A percentile compares a stretch with the other conserved stretches of the same genome.
Conservation (phyloP, 139 green algal species). For the Coccomyxa sp. region DNA sequence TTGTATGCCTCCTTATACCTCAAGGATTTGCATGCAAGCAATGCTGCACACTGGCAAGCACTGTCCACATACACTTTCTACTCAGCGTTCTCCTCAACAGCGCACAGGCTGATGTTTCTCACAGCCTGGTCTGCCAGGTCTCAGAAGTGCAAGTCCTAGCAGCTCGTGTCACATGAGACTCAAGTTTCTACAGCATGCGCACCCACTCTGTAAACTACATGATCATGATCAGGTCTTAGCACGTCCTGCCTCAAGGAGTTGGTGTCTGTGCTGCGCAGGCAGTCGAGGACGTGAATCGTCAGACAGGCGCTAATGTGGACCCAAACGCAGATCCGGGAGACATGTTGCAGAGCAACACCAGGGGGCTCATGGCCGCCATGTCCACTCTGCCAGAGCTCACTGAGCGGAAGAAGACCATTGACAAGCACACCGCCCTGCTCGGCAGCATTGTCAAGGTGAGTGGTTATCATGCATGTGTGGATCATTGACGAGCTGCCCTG, state of each 20-base stretch:
- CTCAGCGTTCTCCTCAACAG: no score
- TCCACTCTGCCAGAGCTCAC: slow-evolving; percentile 65
- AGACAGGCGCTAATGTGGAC: slow-evolving; percentile 50
- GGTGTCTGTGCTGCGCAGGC: slow-evolving; percentile 18
- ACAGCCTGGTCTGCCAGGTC: no score
- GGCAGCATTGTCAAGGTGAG: slow-evolving; percentile 72
- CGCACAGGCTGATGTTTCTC: no score
- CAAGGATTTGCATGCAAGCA: background rate
- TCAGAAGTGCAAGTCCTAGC: no score
- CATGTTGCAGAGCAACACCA: slow-evolving; percentile 52
- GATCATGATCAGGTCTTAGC: no score
- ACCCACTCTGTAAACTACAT: no score
- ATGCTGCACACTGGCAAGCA: background rate
- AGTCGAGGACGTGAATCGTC: slow-evolving; percentile 89
- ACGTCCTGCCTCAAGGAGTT: background rate
- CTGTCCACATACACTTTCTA: background rate
- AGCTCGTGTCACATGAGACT: no score
- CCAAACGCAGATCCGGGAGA: slow-evolving; percentile 26
- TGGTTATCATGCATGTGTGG: no score
- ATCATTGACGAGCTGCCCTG: no score
- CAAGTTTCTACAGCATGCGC: no score
- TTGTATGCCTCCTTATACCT: no score
- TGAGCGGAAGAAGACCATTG: slow-evolving; percentile 85
- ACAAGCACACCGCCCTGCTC: slow-evolving; percentile 99
- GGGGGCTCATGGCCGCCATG: slow-evolving; percentile 76